Percentiles rank a stretch among this genome's conserved stretches.
These are phyloP conservation scores for Syzygium jambos DNA, from an alignment of 345 rosid species.

Conservation along the genomic window DNA sequence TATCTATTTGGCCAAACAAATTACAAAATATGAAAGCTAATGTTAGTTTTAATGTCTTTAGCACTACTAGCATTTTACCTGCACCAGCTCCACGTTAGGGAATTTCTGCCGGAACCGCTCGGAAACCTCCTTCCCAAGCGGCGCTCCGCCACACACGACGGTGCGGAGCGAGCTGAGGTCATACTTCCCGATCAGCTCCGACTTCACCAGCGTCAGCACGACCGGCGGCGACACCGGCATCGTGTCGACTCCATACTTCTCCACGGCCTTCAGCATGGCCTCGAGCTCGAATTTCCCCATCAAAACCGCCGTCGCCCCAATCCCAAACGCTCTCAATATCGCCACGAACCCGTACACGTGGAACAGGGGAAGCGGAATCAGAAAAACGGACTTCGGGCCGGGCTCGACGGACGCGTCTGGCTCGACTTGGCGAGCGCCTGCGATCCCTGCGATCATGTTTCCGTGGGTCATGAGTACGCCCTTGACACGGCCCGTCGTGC, in stretches of 20 bases:
- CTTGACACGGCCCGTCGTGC: constrained; percentile 33
- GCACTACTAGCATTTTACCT: neutral
- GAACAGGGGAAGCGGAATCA: constrained; percentile 26
- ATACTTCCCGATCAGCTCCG: constrained; percentile 47
- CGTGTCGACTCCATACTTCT: constrained; percentile 38
- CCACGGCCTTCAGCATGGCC: constrained; percentile 39
- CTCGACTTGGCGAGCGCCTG: neutral
- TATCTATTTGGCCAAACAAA: neutral
- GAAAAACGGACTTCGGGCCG: neutral
- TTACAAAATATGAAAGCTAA: neutral
- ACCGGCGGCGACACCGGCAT: constrained; percentile 80
- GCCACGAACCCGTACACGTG: constrained; percentile 42
- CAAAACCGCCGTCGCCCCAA: constrained; percentile 33
- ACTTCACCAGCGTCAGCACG: constrained; percentile 49
- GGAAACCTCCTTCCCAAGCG: constrained; percentile 60
- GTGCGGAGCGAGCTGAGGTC: constrained; percentile 48
- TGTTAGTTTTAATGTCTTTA: neutral
- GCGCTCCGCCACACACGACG: constrained; percentile 63
- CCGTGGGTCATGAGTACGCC: constrained; percentile 30
- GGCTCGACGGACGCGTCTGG: neutral
- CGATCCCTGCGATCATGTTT: constrained; percentile 6
- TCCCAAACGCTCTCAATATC: constrained; percentile 30
- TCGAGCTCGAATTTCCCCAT: constrained; percentile 46
- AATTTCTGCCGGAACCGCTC: constrained; percentile 51
- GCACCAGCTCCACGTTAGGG: constrained; percentile 12